Evolutionary conservation across 2,329 filamentous ascomycete species (phyloP), one percentile per base, ranked within the genome.

Genomic region (Scleromitrula shiraiana): DNA sequence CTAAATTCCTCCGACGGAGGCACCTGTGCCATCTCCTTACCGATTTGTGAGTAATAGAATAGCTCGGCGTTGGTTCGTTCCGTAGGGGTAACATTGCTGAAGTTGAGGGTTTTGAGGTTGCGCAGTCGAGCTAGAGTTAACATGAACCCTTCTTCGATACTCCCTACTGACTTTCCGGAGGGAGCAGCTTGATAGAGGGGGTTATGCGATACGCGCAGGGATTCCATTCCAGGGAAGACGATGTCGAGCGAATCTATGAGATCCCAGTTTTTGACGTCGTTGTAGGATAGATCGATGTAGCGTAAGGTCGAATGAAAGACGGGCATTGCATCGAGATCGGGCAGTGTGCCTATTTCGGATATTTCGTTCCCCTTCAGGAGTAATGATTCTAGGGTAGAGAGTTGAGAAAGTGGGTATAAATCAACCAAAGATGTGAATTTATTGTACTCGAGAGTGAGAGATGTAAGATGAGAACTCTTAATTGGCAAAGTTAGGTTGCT

Each of bases 31-130:
- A 96, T 71, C 62, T 93, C 86, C 53, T 81, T 82, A 9, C 78
- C 85, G 50, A 96, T 93, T 46, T 85, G 78, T 0, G 83, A 87
- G 9, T 97, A 78, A 64, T 98, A 98, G 65, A 95, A 98, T 60
- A 91, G 83, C 59, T 97, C 93, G 4, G 89, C 89, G 60, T 97
- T 93, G 46, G 80, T 74, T 15, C 91, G 80, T 64, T 97, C 90
- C 35, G 83, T 78, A 1, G 72, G 58, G 0, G 81, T 82, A 56
- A 97, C 82, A 14, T 71, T 69, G 53, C 81, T 82, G 63, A 86
- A 88, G 63, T 93, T 93, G 24, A 96, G 74, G 1, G 71, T 73
- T 45, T 75, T 75, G 8, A 97, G 75, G 1, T 70, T 69, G 1
- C 77, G 75, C 1, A 96, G 71, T 2, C 89, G 85, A 23, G 83